These are phyloP conservation scores for Oryza longistaminata DNA, from an alignment of 176 grass and related monocot genomes.

Conservation along the genomic window DNA sequence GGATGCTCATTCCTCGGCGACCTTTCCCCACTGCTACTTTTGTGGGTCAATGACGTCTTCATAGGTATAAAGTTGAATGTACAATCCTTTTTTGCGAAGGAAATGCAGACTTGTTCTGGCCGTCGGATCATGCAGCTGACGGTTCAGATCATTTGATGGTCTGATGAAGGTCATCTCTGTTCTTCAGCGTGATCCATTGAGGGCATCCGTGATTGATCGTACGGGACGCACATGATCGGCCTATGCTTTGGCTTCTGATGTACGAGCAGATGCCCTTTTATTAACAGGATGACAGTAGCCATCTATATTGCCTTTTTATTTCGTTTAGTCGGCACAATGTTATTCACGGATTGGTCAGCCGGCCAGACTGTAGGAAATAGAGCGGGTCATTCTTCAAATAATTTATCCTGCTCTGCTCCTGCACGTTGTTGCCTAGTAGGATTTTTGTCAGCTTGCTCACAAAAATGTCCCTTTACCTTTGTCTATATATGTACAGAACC, in stretches of 20 bases:
- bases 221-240: not conserved
- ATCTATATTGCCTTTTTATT: not conserved
- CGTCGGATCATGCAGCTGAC: conserved; percentile 20
- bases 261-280: not conserved
- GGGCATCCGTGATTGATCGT: conserved; percentile 21
- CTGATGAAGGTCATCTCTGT: not conserved
- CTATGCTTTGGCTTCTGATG: not conserved
- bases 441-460: conserved; percentile 6
- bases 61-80: not conserved
- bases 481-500: not conserved
- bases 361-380: not conserved
- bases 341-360: not conserved
- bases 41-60: conserved; percentile 23
- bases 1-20: not conserved
- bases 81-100: conserved; percentile 2
- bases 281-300: not conserved
- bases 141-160: not conserved
- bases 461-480: not conserved
- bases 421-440: conserved; percentile 15
- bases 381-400: not conserved
- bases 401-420: not conserved
- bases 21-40: not conserved
- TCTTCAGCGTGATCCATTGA: not conserved
- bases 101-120: conserved; percentile 14
- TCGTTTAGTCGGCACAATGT: not conserved